Base-by-base conservation (phyloP, 768 basidiomycete species). In the Boletus subparvulus region DNA sequence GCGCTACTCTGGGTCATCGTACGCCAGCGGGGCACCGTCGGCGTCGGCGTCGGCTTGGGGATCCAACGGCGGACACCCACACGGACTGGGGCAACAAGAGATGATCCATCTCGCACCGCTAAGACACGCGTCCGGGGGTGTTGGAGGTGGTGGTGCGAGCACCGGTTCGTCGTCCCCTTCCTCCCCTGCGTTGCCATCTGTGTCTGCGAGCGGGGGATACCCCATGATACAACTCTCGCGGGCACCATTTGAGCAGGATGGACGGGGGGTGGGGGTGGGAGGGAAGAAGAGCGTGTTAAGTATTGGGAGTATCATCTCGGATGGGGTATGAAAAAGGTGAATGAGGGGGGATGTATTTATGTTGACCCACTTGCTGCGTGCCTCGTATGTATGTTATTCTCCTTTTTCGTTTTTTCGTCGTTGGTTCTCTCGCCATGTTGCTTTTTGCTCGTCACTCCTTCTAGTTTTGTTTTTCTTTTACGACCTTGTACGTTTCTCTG, bases 291-390 rank as follows among this genome's bases (percentile, higher is more conserved):
- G 85, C 61, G 80, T 79, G 52, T 65, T 88, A 73, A 86, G 84
- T 62, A 88, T 88, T 59, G 84, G 84, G 52, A 86, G 83, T 63
- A 88, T 88, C 54, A 86, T 87, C 53, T 85, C 83, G 39, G 84
- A 83, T 1, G 64, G 69, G 2, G 69, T 45, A 49, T 69, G 45
- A 56, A 26, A 21, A 12, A 11, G 32, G 37, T 11, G 30, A 19
- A 40, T 4, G 8, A 10, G n/a, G 35, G 28, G 9, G 16, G n/a
- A 30, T 36, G n/a, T 43, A n/a, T 47, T 24, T 51, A 32, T 32
- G 32, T 32, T 50, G 8, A 21, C 26, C 33, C 19, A 44, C 28
- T 30, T 42, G 47, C 2, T 35, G 19, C 3, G 24, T 37, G 40
- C 36, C 11, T 24, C 35, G 19, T 45, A 26, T 48, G 36, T 61